Evolutionary conservation across 1,284 basidiomycete genomes (phyloP), one percentile per base, ranked within the genome.

Genomic region (Puccinia coronata): DNA sequence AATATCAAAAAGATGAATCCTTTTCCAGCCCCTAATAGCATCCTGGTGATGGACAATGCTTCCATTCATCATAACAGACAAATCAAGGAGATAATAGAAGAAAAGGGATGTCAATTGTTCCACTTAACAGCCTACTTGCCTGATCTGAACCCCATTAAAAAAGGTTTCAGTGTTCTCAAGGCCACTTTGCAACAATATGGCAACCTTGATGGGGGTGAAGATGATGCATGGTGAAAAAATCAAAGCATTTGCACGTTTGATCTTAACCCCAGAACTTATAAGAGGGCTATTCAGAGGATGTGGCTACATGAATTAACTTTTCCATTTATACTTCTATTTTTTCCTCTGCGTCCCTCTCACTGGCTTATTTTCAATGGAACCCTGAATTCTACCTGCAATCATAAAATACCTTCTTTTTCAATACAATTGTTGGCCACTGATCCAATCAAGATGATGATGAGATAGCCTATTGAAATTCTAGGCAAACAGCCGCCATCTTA

Each of bases 61-160:
- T 16, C 36, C 2, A 11, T 71, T 25, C 36, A 71, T 31, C 41
- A 49, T 31, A 14, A 53, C 23, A 31, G 49, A 9, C 28, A 43
- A 18, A 49, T 71, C 9, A 5, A 14, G 20, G 69, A 49, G 41
- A 25, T 71, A 14, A 20, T 71, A 3, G 69, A 71, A 49, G 28
- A 20, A 28, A 71, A 53, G 23, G 69, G 69, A n/a, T 71, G 69
- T 49, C 25, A 23, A 12, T 31, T 71, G 16, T 6, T 71, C 5
- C 51, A 71, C 36, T 25, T 71, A 2, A 41, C 69, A 28, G 41
- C 41, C 16, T 71, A 71, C 41, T 71, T n/a, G 16, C 69, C 43
- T 71, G 69, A 71, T 31, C n/a, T 71, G 4, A 49, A 71, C n/a
- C 65, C 65, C 4, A 61, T 61, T 31, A 25, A 61, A 31, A 61